Conservation (phyloP, 805 yeast genomes). For the Metschnikowia henanensis region DNA sequence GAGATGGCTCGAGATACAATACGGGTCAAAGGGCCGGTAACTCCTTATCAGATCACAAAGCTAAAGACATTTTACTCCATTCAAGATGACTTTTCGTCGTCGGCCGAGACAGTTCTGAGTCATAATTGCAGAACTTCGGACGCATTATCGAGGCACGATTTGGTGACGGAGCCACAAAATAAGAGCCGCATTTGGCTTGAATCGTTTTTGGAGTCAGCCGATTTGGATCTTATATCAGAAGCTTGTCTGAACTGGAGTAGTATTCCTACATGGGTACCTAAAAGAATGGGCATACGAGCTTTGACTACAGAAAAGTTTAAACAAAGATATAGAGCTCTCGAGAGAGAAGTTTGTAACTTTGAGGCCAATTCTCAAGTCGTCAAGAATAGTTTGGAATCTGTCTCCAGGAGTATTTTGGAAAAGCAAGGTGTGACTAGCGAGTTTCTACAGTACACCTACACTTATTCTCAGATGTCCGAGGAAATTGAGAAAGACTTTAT, state of each 20-base stretch:
- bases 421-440: slow-evolving; percentile 8
- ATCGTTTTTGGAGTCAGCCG: neutral
- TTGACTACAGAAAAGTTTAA: slow-evolving; percentile 2
- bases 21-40: slow-evolving; percentile 1
- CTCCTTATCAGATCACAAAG: slow-evolving; percentile 7
- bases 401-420: slow-evolving; percentile 1
- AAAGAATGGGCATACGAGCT: slow-evolving; percentile 5
- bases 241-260: slow-evolving; percentile 1
- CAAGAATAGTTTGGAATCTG: neutral
- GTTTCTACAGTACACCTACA: slow-evolving; percentile 7
- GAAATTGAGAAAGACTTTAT: slow-evolving; percentile 1
- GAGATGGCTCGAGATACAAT: slow-evolving; percentile 6
- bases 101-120: slow-evolving; percentile 1
- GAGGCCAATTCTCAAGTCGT: neutral
- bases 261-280: neutral
- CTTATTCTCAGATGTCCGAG: slow-evolving; percentile 1
- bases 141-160: neutral
- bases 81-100: slow-evolving; percentile 1
- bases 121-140: neutral
- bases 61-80: neutral
- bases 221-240: neutral
- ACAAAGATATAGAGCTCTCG: slow-evolving; percentile 1
- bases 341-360: slow-evolving; percentile 4
- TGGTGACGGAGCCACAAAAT: neutral
- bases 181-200: neutral